Base-by-base conservation (phyloP, 805 yeast species). In the Nakazawaea ishiwadae region DNA sequence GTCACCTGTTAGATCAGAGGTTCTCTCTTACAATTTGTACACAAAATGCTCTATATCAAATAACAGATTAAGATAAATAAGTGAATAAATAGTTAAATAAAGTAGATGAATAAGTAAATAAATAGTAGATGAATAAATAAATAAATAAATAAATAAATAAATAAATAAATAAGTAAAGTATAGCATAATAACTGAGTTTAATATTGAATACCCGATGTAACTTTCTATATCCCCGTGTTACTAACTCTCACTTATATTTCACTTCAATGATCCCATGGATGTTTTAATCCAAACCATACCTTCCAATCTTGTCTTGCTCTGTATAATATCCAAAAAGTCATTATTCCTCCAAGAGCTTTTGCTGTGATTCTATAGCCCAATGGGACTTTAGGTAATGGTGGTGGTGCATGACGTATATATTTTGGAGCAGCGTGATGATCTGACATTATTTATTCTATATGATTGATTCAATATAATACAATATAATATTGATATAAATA, bases 311-410 rank as follows among this genome's bases (percentile, higher is more conserved):
- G 80, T 64, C 82, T 80, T 34, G 84, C 70, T 60, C 96, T 73
- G 71, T 84, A 86, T 56, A 87, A 71, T 48, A 87, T 74, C 85
- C 91, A 87, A 63, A 85, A 87, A 85, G 93, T 84, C 86, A 84
- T 81, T 40, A 89, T 73, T 30, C 91, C 95, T 9, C 96, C 96
- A 32, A 87, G 70, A 16, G 72, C 59, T 52, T 82, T 81, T 35
- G 86, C 74, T 16, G 81, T 71, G 12, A 36, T 4, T 44, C 75
- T 71, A 54, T 81, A 73, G 31, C 73, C 63, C 2, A 74, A 65
- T 31, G 79, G 76, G 15, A 78, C 79, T 51, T 82, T 81, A 24
- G 93, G 91, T 45, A 70, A 69, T 34, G 84, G 77, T 27, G 78
- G 76, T 16, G 74, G 73, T 10, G 84, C 84, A 51, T 81, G 86